Evolutionary conservation across 2,329 filamentous ascomycete species (phyloP).

Genomic region (Arthroderma sp.): DNA sequence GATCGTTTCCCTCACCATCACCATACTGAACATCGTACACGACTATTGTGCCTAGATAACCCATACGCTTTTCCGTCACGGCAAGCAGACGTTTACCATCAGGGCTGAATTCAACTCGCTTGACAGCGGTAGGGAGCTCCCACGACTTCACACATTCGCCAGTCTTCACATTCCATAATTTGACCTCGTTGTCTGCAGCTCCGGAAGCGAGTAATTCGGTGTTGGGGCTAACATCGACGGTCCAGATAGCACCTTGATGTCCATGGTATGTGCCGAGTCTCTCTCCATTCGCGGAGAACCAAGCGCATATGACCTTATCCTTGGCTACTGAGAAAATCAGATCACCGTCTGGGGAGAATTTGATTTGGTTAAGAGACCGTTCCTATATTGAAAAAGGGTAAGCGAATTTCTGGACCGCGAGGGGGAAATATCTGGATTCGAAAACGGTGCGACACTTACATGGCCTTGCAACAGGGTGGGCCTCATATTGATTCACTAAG

Average conservation of each 20-base stretch:
- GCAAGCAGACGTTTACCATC: slow-evolving; percentile 83
- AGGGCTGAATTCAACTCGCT: slow-evolving; percentile 93
- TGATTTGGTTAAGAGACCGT: slow-evolving; percentile 89
- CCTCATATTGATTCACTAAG: slow-evolving; percentile 55
- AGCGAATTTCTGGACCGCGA: background rate
- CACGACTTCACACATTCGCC: slow-evolving; percentile 91
- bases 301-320: slow-evolving; percentile 92
- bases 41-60: slow-evolving; percentile 84
- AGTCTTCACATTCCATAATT: slow-evolving; percentile 89
- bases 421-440: background rate
- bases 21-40: slow-evolving; percentile 82
- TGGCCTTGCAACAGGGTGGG: slow-evolving; percentile 93
- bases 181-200: slow-evolving; percentile 95
- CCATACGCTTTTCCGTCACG: slow-evolving; percentile 97
- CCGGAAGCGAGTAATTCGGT: slow-evolving; percentile 85
- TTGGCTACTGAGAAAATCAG: slow-evolving; percentile 92
- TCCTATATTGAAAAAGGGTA: slow-evolving; percentile 39
- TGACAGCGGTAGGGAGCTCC: slow-evolving; percentile 95
- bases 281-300: slow-evolving; percentile 97
- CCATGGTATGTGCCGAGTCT: slow-evolving; percentile 91
- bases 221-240: slow-evolving; percentile 89
- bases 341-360: slow-evolving; percentile 91
- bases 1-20: slow-evolving; percentile 38
- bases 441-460: slow-evolving; percentile 35
- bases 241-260: slow-evolving; percentile 97